These are phyloP conservation scores for Hemileia vastatrix DNA, from an alignment of 1,284 basidiomycete genomes.

Conservation along the genomic window DNA sequence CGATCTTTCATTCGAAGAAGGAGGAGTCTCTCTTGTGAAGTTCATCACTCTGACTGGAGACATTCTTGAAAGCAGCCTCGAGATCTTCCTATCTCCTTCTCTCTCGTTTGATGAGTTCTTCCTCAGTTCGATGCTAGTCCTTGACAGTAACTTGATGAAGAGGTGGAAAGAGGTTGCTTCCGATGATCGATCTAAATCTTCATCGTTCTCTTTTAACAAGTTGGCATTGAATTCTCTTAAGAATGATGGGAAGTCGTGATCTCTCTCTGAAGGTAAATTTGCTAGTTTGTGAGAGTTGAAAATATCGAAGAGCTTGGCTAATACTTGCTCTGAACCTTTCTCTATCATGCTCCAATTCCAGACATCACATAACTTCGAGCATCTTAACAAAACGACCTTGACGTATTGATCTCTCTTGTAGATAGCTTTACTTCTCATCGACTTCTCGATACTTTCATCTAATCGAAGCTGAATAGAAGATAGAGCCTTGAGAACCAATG, in stretches of 20 bases:
- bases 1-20: conserved; percentile 57
- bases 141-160: conserved; percentile 66
- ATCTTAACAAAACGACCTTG: conserved; percentile 61
- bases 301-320: conserved; percentile 61
- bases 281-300: conserved; percentile 71
- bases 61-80: conserved; percentile 66
- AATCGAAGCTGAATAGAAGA: conserved; percentile 55
- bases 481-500: too few species aligned
- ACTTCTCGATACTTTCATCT: conserved; percentile 51
- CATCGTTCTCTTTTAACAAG: too few species aligned
- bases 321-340: conserved; percentile 52
- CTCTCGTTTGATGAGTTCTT: conserved; percentile 17
- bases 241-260: conserved; percentile 66
- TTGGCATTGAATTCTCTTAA: conserved; percentile 56
- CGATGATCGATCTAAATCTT: conserved; percentile 48
- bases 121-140: conserved; percentile 48
- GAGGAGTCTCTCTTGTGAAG: conserved; percentile 34
- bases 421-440: conserved; percentile 49
- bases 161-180: conserved; percentile 66
- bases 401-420: conserved; percentile 66
- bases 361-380: conserved; percentile 57
- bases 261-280: conserved; percentile 62
- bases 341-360: conserved; percentile 70
- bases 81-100: conserved; percentile 49
- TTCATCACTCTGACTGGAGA: conserved; percentile 61